Conservation (phyloP, 148 eudicot genomes). For the Vaccinium myrtillus region DNA sequence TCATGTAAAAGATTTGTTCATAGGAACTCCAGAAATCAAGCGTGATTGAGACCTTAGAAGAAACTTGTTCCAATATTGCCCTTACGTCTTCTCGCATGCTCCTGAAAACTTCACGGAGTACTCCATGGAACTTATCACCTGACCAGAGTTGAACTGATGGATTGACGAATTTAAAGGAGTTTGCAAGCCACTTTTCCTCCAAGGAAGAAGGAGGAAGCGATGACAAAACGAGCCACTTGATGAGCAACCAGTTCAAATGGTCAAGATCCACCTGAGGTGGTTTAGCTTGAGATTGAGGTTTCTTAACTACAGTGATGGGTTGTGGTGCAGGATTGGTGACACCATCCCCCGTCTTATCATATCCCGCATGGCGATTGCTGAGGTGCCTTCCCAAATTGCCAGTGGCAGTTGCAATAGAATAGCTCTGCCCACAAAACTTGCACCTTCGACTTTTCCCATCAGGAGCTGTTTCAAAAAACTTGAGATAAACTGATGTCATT, state of each 20-base stretch:
- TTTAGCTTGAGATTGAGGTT: constrained; percentile 53
- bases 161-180: constrained; percentile 66
- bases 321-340: constrained; percentile 37
- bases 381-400: constrained; percentile 96
- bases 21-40: constrained; percentile 87
- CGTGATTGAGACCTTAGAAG: constrained; percentile 71
- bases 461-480: constrained; percentile 68
- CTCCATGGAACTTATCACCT: constrained; percentile 53
- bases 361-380: constrained; percentile 84
- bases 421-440: constrained; percentile 86
- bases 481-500: constrained; percentile 83
- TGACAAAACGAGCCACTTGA: constrained; percentile 71
- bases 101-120: constrained; percentile 54
- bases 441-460: constrained; percentile 84
- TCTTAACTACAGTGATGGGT: constrained; percentile 44
- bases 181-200: constrained; percentile 65
- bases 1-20: constrained; percentile 70
- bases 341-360: constrained; percentile 57
- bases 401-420: constrained; percentile 92
- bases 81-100: constrained; percentile 70
- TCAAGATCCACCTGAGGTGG: constrained; percentile 58
- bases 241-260: constrained; percentile 81
- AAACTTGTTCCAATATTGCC: constrained; percentile 52
- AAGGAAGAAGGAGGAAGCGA: constrained; percentile 64
- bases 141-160: constrained; percentile 72